Percentiles rank a stretch among this genome's conserved stretches.
Conservation (phyloP, 805 yeast genomes). For the Nakazawaea siamensis region DNA sequence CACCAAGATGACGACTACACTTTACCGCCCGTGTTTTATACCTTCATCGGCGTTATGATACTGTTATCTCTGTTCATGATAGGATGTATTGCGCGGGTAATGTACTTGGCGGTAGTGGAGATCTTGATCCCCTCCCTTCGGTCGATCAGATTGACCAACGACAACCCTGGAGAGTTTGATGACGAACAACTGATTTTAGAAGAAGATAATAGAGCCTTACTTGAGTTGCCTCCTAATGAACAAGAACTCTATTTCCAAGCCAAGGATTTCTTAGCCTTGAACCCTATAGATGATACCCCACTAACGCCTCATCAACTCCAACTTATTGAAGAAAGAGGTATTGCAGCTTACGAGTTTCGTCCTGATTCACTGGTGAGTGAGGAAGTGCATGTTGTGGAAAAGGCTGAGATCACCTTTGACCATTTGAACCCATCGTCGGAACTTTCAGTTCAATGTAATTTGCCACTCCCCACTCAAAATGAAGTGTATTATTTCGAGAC, state of each 20-base stretch:
- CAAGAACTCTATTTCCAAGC: slow-evolving; percentile 64
- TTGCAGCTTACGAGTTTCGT: slow-evolving; percentile 82
- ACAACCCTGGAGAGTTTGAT: slow-evolving; percentile 51
- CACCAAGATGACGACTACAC: no score
- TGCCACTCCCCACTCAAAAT: slow-evolving; percentile 77
- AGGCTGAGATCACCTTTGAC: slow-evolving; percentile 52
- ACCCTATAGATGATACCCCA: slow-evolving; percentile 26
- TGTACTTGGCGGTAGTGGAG: neutral
- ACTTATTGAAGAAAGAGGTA: slow-evolving; percentile 78
- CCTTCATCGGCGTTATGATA: neutral
- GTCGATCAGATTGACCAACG: slow-evolving; percentile 19
- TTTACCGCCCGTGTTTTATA: slow-evolving; percentile 1
- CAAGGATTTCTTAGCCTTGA: slow-evolving; percentile 37
- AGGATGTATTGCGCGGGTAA: neutral
- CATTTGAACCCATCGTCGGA: slow-evolving; percentile 46
- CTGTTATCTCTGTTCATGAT: no score
- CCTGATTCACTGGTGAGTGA: slow-evolving; percentile 47
- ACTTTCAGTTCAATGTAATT: slow-evolving; percentile 60
- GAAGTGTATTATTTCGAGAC: slow-evolving; percentile 87
- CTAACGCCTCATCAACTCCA: slow-evolving; percentile 47
- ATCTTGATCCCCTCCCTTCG: slow-evolving; percentile 5
- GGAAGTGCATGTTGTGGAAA: slow-evolving; percentile 55
- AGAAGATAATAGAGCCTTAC: slow-evolving; percentile 49
- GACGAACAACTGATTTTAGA: slow-evolving; percentile 55
- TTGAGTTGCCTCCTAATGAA: slow-evolving; percentile 57